phyloP scores from a whole-genome alignment of 148 eudicot species.

The Heliamphora exappendiculata region DNA sequence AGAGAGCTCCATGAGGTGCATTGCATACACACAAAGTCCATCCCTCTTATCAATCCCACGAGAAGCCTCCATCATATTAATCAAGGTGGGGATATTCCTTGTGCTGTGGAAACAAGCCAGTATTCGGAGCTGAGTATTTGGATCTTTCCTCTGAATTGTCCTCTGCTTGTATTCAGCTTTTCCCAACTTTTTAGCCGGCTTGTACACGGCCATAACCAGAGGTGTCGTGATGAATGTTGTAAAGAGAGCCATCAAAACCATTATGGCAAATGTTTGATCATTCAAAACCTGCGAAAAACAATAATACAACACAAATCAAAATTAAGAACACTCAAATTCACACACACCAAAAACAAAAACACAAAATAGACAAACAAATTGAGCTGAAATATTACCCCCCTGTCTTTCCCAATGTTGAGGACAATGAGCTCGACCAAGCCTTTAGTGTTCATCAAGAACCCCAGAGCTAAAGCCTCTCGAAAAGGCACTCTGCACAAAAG shows the following conservation, averaged over 20 bases:
- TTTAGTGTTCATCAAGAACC: conserved; percentile 74
- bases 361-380: background rate
- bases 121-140: conserved; percentile 38
- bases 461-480: conserved; percentile 55
- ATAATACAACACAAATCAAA: background rate
- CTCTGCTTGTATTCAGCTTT: conserved; percentile 32
- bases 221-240: conserved; percentile 76
- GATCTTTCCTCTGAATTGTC: conserved; percentile 42
- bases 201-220: conserved; percentile 53
- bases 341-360: too few relatives aligned
- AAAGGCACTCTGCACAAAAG: conserved; percentile 22
- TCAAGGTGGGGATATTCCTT: conserved; percentile 48
- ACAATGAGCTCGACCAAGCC: conserved; percentile 78
- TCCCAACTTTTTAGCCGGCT: conserved; percentile 36
- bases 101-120: conserved; percentile 57
- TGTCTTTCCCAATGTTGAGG: conserved; percentile 73
- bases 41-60: conserved; percentile 53
- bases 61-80: conserved; percentile 50
- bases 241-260: conserved; percentile 66
- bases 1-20: conserved; percentile 76
- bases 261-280: conserved; percentile 65
- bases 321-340: background rate
- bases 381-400: conserved; percentile 31
- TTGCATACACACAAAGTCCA: conserved; percentile 48
- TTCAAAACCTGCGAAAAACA: conserved; percentile 42